Base-by-base conservation (phyloP, 2,329 filamentous ascomycete genomes). In the Dactylonectria estremocensis region DNA sequence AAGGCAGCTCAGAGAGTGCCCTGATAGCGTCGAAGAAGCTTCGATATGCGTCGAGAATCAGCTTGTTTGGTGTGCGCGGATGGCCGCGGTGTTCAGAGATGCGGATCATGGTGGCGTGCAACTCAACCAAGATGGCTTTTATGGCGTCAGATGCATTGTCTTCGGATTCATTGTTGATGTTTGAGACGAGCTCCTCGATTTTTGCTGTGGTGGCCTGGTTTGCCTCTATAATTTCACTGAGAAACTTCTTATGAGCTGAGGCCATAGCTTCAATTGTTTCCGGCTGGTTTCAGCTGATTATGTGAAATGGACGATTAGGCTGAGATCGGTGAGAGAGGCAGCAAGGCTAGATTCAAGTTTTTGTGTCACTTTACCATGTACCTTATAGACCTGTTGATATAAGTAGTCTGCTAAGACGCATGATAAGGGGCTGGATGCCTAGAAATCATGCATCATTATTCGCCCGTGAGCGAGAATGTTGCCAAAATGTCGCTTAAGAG, bases 201-300 rank as follows among this genome's bases (percentile, higher is more conserved):
- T 61, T 20, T 7, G 28, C n/a, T 3, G 57, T 31, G 14, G 43
- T 13, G 13, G 11, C 13, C 3, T 14, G 9, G 14, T 52, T 60
- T 20, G 9, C 33, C 16, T 40, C 35, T 1, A 13, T 16, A 14
- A 60, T 18, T 1, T 46, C 54, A 8, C 18, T n/a, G 20, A 56
- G 54, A 9, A 56, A 31, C 37, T 56, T 56, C 54, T 56, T 56
- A 14, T 56, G 54, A 18, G 54, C 24, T 28, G 24, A 28, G 18
- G 35, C 54, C 54, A 56, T 56, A 3, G 33, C 33, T 40, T 18
- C 6, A n/a, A 18, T n/a, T 8, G 14, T 18, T 18, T 2, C 4
- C 5, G 1, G 6, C 40, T 6, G 7, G 14, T 43, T n/a, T n/a
- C 14, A n/a, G n/a, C n/a, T 43, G 40, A n/a, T 8, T 8, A n/a